Evolutionary conservation across 2,329 filamentous ascomycete genomes (phyloP), one percentile per base, ranked within the genome.

Genomic region (Pseudocercospora eumusae): DNA sequence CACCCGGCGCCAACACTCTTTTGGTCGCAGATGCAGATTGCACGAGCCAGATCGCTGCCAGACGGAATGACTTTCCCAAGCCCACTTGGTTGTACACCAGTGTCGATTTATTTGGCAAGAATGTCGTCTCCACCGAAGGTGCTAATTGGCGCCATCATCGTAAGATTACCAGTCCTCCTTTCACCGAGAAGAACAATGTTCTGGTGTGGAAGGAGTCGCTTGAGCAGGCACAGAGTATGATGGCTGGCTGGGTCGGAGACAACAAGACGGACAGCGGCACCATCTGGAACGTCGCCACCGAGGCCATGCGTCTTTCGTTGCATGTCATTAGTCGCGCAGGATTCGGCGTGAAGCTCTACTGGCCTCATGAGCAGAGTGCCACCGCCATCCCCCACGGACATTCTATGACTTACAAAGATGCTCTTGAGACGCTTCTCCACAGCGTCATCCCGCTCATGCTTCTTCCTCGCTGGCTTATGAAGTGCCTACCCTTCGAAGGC

Each of bases 151-250:
- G 86, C 31, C 82, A 84, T 75, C 90, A 93, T 73, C 84, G 90
- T 64, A 91, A 89, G 75, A 83, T 87, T 47, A 88, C 86, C 0
- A 84, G 87, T 27, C 86, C 89, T 0, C 85, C 85, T 3, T 93
- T 93, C 75, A 91, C 88, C 61, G 90, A 93, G 77, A 86, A 83
- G 76, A 93, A 91, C 74, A 88, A 90, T 60, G 80, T 82, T 13
- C 74, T 90, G 25, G 86, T 90, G 1, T 91, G 87, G 75, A 77
- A 77, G 8, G 87, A 90, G 72, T 81, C 83, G 1, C 78, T 89
- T 59, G 77, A 80, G 60, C 89, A 93, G 77, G 84, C 88, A 0
- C 77, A 83, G 64, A 81, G 82, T 11, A 83, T 91, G 83, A 70
- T 90, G 28, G 73, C 76, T 36, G 79, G 81, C 53, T 90, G 87